Evolutionary conservation across 176 grass and related monocot species (phyloP), one percentile per base, ranked within the genome.

Genomic region (Guadua angustifolia): DNA sequence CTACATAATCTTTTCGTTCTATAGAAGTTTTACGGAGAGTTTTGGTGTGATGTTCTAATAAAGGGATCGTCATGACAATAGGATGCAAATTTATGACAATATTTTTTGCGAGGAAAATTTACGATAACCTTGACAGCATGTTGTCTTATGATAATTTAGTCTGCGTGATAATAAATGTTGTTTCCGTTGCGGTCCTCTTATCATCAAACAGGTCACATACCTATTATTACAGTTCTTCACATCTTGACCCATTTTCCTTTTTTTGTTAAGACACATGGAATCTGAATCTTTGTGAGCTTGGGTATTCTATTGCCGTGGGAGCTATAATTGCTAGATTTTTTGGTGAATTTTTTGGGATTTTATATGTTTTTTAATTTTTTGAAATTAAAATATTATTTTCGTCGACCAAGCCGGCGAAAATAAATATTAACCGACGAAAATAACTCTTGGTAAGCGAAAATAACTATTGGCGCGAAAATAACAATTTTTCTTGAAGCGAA

Each of bases 251-350:
- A 79, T 57, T 57, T 79, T 13, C 69, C 52, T 10, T 71, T 24
- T 79, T 50, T 65, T 79, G 3, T 84, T 19, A n/a, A 97, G 94
- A 89, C 90, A 9, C 94, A 97, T 88, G 94, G 94, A 53, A 35
- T 94, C 66, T 97, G 69, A 97, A 94, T 86, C 89, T n/a, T 87
- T 19, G 91, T 94, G 69, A 92, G 94, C 77, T 97, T 91, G 94
- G 94, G 94, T 2, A 84, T 97, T 71, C 85, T 97, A 2, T 65
- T 97, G 33, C 94, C 39, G 83, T 97, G 39, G 94, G 91, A 83
- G 91, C 68, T 40, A 90, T 94, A 55, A 86, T 92, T 17, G 89
- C 94, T 7, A 89, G 94, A 52, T 97, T n/a, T n/a, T n/a, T n/a
- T n/a, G n/a, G n/a, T n/a, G n/a, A n/a, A n/a, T n/a, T n/a, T n/a